These are phyloP conservation scores for Selaginella tamariscina DNA, from an alignment of 75 land plant genomes.

Conservation along the genomic window DNA sequence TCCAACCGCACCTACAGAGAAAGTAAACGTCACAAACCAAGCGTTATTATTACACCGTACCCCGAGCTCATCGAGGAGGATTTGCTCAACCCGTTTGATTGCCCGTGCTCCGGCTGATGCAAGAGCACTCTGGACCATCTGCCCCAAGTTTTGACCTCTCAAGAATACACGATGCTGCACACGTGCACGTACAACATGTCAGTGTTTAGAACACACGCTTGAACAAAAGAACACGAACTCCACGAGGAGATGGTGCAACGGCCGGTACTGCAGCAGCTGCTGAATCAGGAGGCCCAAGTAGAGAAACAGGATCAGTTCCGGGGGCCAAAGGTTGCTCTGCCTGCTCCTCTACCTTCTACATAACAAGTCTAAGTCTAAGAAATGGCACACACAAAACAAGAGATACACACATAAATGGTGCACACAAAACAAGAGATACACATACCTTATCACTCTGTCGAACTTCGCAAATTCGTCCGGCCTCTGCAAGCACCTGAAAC, in stretches of 20 bases:
- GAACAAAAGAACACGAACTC: slow-evolving; percentile 28
- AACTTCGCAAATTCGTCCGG: slow-evolving; percentile 63
- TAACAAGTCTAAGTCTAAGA: background rate
- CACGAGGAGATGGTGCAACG: slow-evolving; percentile 42
- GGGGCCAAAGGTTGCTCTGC: slow-evolving; percentile 23
- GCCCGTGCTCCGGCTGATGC: slow-evolving; percentile 66
- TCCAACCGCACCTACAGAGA: slow-evolving; percentile 55
- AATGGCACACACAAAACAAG: background rate
- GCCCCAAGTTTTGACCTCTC: slow-evolving; percentile 57
- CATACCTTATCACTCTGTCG: slow-evolving; percentile 47
- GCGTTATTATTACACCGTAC: no score
- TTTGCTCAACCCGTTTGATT: slow-evolving; percentile 71
- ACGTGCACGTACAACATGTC: slow-evolving; percentile 1
- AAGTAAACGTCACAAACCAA: background rate
- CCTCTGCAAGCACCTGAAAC: slow-evolving; percentile 69
- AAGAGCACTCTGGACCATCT: slow-evolving; percentile 64
- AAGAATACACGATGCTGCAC: slow-evolving; percentile 61
- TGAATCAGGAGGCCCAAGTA: slow-evolving; percentile 27
- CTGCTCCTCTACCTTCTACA: slow-evolving; percentile 4
- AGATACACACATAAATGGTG: background rate
- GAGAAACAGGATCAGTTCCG: slow-evolving; percentile 27
- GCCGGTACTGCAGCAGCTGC: slow-evolving; percentile 33
- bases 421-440: background rate
- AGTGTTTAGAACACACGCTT: background rate
- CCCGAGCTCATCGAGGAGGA: slow-evolving; percentile 63